A percentile compares a stretch with the other conserved stretches of the same genome.
These are phyloP conservation scores for Sphagnum contortum DNA, from an alignment of 225 moss, liverwort and hornwort species.

Conservation along the genomic window DNA sequence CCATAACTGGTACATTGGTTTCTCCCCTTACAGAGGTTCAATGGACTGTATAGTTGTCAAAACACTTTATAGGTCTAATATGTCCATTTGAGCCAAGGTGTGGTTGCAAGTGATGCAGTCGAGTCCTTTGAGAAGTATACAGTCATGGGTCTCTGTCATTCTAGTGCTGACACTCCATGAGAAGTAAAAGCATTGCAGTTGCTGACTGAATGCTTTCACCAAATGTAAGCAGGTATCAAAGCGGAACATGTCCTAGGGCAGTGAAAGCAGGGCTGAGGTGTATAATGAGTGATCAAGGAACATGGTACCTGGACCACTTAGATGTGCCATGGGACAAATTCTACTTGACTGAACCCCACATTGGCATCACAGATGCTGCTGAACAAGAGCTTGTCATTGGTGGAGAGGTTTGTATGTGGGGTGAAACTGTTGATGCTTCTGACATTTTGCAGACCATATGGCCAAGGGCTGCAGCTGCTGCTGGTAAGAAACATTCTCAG, in stretches of 20 bases:
- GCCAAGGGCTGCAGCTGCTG: constrained; percentile 95
- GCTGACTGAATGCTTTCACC: too few species aligned
- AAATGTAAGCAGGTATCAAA: constrained; percentile 42
- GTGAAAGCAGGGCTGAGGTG: constrained; percentile 50
- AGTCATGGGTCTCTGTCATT: too few species aligned
- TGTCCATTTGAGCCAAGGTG: too few species aligned
- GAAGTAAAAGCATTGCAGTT: too few species aligned
- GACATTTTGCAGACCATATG: constrained; percentile 82
- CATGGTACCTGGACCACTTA: constrained; percentile 97
- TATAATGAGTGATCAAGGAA: constrained; percentile 82
- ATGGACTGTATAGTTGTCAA: too few species aligned
- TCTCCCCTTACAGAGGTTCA: too few species aligned
- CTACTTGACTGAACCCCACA: constrained; percentile 68
- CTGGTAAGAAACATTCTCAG: constrained; percentile 32
- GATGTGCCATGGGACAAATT: constrained; percentile 62
- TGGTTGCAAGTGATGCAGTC: too few species aligned
- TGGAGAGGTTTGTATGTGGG: constrained; percentile 99
- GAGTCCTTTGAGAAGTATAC: too few species aligned
- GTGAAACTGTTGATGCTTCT: constrained; percentile 75
- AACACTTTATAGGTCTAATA: too few species aligned
- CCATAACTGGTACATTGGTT: constrained; percentile 69
- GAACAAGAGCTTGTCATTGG: constrained; percentile 56
- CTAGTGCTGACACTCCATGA: too few species aligned
- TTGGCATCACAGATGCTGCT: constrained; percentile 18
- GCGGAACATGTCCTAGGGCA: constrained; percentile 43